Percentiles rank a stretch among this genome's conserved stretches.
These are phyloP conservation scores for Hygrophila difformis DNA, from an alignment of 257 asterid species.

Conservation along the genomic window DNA sequence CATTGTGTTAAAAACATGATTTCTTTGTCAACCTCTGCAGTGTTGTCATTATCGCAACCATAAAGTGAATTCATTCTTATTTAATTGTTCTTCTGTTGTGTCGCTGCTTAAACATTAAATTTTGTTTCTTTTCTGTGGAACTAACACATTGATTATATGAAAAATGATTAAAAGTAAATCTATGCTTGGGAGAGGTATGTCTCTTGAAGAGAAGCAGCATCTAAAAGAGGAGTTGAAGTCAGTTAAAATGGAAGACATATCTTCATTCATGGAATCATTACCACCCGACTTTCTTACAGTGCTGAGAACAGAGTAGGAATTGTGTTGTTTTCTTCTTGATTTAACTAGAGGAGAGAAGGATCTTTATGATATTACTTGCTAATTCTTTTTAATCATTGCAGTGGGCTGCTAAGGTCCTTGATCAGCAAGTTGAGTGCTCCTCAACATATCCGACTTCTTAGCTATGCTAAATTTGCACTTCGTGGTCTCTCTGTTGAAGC, in stretches of 20 bases:
- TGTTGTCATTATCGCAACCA: neutral
- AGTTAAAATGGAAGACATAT: slow-evolving; percentile 75
- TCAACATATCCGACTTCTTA: slow-evolving; percentile 49
- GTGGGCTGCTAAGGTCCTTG: slow-evolving; percentile 84
- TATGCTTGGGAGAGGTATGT: slow-evolving; percentile 67
- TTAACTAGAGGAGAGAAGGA: neutral
- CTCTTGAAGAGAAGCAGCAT: slow-evolving; percentile 54
- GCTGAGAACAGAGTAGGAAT: slow-evolving; percentile 72
- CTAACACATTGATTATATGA: slow-evolving; percentile 12
- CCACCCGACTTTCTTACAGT: slow-evolving; percentile 76
- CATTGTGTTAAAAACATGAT: too few relatives aligned
- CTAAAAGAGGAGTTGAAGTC: slow-evolving; percentile 67
- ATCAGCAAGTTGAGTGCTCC: slow-evolving; percentile 86
- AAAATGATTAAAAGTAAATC: slow-evolving; percentile 44
- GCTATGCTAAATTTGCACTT: slow-evolving; percentile 74
- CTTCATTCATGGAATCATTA: slow-evolving; percentile 89
- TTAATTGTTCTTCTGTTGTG: neutral
- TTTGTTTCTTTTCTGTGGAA: neutral
- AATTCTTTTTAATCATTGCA: slow-evolving; percentile 7
- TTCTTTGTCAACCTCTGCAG: neutral
- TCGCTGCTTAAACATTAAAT: slow-evolving; percentile 1
- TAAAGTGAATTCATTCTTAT: neutral
- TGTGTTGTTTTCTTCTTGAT: neutral
- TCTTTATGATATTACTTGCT: slow-evolving; percentile 2
- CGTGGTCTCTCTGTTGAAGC: slow-evolving; percentile 41